Evolutionary conservation across 768 basidiomycete species (phyloP).

Genomic region (Nidularia pulvinata): DNA sequence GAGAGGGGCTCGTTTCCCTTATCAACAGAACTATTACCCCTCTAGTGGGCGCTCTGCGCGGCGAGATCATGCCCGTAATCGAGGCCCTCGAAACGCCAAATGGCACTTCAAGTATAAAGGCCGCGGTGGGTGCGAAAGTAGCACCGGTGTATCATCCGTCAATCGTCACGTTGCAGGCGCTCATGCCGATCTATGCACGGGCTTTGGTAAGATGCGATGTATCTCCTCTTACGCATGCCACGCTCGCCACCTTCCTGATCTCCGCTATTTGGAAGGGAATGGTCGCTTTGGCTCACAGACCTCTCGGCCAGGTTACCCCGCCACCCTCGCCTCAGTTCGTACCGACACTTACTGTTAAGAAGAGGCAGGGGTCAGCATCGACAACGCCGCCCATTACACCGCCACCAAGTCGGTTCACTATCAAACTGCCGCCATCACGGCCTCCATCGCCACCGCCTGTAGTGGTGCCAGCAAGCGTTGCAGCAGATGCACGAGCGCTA

Average conservation of each 20-base stretch:
- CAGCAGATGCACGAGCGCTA: slow-evolving; percentile 61
- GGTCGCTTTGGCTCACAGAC: slow-evolving; percentile 70
- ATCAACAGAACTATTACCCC: slow-evolving; percentile 69
- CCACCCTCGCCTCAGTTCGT: slow-evolving; percentile 35
- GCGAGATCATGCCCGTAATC: slow-evolving; percentile 59
- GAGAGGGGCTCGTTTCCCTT: slow-evolving; percentile 71
- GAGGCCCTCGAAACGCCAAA: slow-evolving; percentile 58
- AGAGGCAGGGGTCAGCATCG: slow-evolving; percentile 35
- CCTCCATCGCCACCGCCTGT: slow-evolving; percentile 59
- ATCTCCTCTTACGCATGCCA: slow-evolving; percentile 52
- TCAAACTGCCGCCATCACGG: slow-evolving; percentile 68
- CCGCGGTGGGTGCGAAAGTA: slow-evolving; percentile 24
- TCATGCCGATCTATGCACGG: slow-evolving; percentile 64
- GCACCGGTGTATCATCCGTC: slow-evolving; percentile 51
- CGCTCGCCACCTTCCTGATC: slow-evolving; percentile 71
- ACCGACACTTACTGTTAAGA: slow-evolving; percentile 30
- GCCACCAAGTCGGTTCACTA: slow-evolving; percentile 56
- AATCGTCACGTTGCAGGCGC: slow-evolving; percentile 52
- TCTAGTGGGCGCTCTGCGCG: slow-evolving; percentile 58
- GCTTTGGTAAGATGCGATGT: slow-evolving; percentile 56
- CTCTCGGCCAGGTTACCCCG: slow-evolving; percentile 31
- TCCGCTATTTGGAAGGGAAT: slow-evolving; percentile 74
- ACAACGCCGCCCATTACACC: slow-evolving; percentile 57
- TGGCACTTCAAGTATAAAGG: slow-evolving; percentile 21
- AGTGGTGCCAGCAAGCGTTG: slow-evolving; percentile 35